Evolutionary conservation across 2,329 filamentous ascomycete genomes (phyloP), one percentile per base, ranked within the genome.

Genomic region (Trichoderma koningiopsis): DNA sequence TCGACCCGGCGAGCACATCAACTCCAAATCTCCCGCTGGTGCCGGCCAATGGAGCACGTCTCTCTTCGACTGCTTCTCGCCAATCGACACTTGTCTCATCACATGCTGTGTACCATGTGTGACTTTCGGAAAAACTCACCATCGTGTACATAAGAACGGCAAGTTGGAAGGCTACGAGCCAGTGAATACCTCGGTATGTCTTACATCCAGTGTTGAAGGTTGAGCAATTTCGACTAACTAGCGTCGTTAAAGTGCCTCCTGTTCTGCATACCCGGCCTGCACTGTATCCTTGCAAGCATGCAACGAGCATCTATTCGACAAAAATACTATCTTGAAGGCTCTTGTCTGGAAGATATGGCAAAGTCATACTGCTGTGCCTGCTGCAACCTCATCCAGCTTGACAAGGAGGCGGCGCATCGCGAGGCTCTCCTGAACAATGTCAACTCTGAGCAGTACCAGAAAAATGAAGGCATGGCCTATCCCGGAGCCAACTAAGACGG

Each of bases 61-160:
- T 63, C 80, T 85, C 74, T 84, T 83, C 57, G 79, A 78, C 69
- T 85, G 82, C 79, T 82, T 81, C 75, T 78, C 71, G 70, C 83
- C 83, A 29, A 77, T 84, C 64, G 79, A 81, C 63, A 78, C 79
- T 1, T 85, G 83, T 74, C 71, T 83, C n/a, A 76, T 84, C 64
- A 79, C 81, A 19, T 85, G 78, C 72, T 85, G 80, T 71, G 71
- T 83, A 31, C 83, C 83, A 1, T 85, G 83, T 71, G 76, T 85
- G 37, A 83, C 82, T 40, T 85, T 84, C 60, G 83, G 83, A 75
- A 83, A 82, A 79, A 84, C 82, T 3, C 76, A 84, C 68, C 83
- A 85, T 71, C 81, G 83, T 24, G 73, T 84, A 13, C 77, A 76
- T 69, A 81, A 81, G 76, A 77, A 80, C 31, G 77, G 74, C 43